Evolutionary conservation across 805 yeast genomes (phyloP).

Genomic region (Nakazawaea pomicola): DNA sequence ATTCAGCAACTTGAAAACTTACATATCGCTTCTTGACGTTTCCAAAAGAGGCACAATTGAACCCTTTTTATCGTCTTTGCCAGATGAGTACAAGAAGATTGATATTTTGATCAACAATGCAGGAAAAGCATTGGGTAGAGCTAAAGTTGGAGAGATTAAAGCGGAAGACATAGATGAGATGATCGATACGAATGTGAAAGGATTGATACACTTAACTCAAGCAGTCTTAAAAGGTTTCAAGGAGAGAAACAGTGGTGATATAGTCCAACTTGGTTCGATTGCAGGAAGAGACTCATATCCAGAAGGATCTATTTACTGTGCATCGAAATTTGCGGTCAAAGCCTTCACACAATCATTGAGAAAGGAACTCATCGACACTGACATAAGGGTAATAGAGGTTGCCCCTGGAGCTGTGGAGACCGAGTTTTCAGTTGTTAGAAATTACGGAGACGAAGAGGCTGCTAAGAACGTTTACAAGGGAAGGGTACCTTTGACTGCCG

Average conservation of each 20-base stretch:
- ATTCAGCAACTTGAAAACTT: slow-evolving; percentile 31
- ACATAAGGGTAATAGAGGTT: slow-evolving; percentile 64
- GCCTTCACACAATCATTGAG: slow-evolving; percentile 65
- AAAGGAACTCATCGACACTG: slow-evolving; percentile 47
- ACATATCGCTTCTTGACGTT: slow-evolving; percentile 32
- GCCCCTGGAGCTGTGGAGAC: slow-evolving; percentile 82
- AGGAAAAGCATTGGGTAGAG: slow-evolving; percentile 78
- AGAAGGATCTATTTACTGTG: slow-evolving; percentile 75
- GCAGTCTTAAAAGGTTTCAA: slow-evolving; percentile 68
- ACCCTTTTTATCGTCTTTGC: slow-evolving; percentile 38
- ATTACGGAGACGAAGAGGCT: slow-evolving; percentile 52
- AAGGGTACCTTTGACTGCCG: slow-evolving; percentile 64
- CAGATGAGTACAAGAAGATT: slow-evolving; percentile 47
- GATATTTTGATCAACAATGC: slow-evolving; percentile 72
- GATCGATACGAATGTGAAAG: slow-evolving; percentile 85
- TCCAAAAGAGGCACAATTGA: slow-evolving; percentile 39
- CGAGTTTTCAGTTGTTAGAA: slow-evolving; percentile 63
- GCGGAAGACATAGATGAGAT: slow-evolving; percentile 64
- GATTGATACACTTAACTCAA: slow-evolving; percentile 80
- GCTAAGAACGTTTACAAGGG: slow-evolving; percentile 66
- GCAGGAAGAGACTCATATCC: slow-evolving; percentile 81
- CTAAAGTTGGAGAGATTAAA: slow-evolving; percentile 63
- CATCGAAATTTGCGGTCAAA: slow-evolving; percentile 67
- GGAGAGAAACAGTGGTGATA: slow-evolving; percentile 64
- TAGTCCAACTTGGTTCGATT: slow-evolving; percentile 69